These are phyloP conservation scores for Diaporthe capsici DNA, from an alignment of 2,329 filamentous ascomycete genomes.

Conservation along the genomic window DNA sequence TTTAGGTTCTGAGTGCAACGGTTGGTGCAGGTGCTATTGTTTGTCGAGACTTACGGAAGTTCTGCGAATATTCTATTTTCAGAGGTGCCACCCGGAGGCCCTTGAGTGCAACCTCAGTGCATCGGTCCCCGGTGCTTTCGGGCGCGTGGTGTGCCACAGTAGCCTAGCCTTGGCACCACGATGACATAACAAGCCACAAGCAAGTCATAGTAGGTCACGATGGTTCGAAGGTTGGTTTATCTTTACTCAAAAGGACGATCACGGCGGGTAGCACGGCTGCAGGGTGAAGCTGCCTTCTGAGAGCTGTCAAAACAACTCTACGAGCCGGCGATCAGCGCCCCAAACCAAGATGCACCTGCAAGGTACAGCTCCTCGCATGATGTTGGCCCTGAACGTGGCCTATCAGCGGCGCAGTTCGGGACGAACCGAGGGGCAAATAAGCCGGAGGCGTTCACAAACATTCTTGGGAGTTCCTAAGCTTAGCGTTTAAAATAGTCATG, in stretches of 20 bases:
- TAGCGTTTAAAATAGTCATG: slow-evolving; percentile 25
- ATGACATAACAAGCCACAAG: background rate
- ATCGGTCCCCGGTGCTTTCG: too few relatives aligned
- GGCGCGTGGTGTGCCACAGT: too few relatives aligned
- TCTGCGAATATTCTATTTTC: background rate
- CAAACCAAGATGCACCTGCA: background rate
- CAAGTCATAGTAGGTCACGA: background rate
- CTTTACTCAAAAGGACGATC: background rate
- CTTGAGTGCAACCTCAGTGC: background rate
- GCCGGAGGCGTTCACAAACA: background rate
- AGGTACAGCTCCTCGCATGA: slow-evolving; percentile 3
- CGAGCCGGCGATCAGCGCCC: background rate
- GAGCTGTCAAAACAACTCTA: background rate
- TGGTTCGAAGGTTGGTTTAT: background rate
- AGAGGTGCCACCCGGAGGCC: background rate
- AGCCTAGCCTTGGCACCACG: too few relatives aligned
- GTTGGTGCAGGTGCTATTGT: background rate
- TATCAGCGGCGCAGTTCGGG: slow-evolving; percentile 15
- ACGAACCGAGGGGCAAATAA: slow-evolving; percentile 7
- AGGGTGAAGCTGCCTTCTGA: background rate
- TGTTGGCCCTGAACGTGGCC: background rate
- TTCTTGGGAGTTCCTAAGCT: slow-evolving; percentile 30
- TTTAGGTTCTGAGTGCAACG: too few relatives aligned
- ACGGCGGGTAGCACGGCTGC: background rate
- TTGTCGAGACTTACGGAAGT: background rate